Conservation (phyloP, 768 basidiomycete genomes). For the Rhodosporidiobolus sp. region DNA sequence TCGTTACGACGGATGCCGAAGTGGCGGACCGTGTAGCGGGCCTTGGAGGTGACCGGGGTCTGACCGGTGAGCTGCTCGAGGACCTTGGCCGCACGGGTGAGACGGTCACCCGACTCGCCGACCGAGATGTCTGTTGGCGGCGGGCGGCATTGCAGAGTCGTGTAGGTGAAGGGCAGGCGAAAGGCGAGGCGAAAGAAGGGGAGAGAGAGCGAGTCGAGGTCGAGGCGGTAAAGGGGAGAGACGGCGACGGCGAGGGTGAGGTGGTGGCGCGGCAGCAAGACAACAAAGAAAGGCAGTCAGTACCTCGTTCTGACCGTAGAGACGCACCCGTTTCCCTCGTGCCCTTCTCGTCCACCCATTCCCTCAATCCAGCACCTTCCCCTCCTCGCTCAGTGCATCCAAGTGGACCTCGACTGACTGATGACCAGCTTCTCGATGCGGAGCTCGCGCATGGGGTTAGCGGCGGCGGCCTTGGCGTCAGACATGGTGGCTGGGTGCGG, state of each 20-base stretch:
- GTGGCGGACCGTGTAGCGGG: constrained; percentile 97
- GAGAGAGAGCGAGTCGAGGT: not conserved
- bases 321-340: not conserved
- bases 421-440: constrained; percentile 98
- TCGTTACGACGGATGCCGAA: constrained; percentile 99
- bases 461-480: constrained; percentile 80
- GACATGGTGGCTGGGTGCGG: constrained; percentile 53
- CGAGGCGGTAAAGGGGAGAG: not conserved
- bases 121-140: constrained; percentile 87
- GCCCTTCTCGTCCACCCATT: not conserved
- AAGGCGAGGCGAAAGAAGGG: not conserved
- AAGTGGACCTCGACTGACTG: constrained; percentile 63
- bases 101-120: constrained; percentile 97
- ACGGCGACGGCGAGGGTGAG: not conserved
- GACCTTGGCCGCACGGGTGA: constrained; percentile 98
- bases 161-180: not conserved
- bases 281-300: constrained; percentile 14
- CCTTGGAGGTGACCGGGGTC: constrained; percentile 98
- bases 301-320: constrained; percentile 4
- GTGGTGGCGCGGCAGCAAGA: not conserved
- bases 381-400: not conserved
- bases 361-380: not conserved
- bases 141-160: too few relatives aligned
- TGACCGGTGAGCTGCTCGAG: constrained; percentile 99
- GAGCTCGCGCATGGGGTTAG: constrained; percentile 62